Evolutionary conservation across 2,329 filamentous ascomycete species (phyloP).

Genomic region (Aurifilum marmelostoma): DNA sequence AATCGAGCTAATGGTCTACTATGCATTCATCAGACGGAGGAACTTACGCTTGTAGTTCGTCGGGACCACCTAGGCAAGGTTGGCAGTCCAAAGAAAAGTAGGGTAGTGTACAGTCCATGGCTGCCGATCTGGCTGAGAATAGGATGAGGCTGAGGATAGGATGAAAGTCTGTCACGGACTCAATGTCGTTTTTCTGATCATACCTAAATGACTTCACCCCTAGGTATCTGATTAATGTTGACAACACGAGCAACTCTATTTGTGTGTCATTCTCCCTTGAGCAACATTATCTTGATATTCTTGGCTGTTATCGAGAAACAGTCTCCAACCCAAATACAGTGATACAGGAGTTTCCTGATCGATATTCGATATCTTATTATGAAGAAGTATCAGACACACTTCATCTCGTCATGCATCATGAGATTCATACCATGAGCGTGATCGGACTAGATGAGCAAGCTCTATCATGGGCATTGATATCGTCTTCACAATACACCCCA

Average conservation of each 20-base stretch:
- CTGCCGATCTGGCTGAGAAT: not conserved
- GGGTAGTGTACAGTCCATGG: not conserved
- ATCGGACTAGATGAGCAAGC: not conserved
- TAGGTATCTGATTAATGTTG: not conserved
- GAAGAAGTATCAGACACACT: not conserved
- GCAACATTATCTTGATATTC: not conserved
- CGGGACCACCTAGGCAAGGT: slow-evolving; percentile 19
- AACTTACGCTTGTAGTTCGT: slow-evolving; percentile 8
- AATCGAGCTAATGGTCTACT: not conserved
- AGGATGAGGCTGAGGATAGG: not conserved
- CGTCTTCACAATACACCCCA: not conserved
- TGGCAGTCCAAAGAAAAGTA: not conserved
- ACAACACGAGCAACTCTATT: not conserved
- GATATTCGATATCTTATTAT: not conserved
- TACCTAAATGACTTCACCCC: not conserved
- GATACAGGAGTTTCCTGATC: not conserved
- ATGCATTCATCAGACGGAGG: slow-evolving; percentile 11
- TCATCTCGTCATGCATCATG: not conserved
- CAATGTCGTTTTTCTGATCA: not conserved
- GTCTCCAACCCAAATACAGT: not conserved
- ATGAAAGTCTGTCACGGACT: not conserved
- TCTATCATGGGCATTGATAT: not conserved
- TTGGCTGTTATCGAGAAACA: not conserved
- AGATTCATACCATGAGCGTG: not conserved
- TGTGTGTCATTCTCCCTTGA: not conserved